Evolutionary conservation across 2,329 filamentous ascomycete genomes (phyloP), one percentile per base, ranked within the genome.

Genomic region (Hymenoscyphus fructigenus): DNA sequence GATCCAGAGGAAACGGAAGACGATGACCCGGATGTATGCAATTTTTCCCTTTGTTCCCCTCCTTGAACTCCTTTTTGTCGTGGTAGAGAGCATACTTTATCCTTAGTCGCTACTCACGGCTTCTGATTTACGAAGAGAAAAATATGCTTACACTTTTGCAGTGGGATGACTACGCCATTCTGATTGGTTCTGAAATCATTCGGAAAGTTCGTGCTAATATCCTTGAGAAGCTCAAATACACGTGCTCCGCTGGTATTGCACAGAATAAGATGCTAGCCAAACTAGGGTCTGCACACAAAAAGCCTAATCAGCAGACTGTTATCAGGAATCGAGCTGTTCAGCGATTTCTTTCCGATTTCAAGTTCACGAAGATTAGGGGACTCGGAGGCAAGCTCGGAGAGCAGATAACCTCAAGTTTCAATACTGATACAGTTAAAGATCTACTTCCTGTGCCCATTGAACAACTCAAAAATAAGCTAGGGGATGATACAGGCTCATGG

Each of bases 211-310:
- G 95, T 60, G 81, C 82, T 26, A 81, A 85, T 60, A 84, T 99
- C 64, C 87, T 84, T 69, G 83, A 90, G 57, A 83, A 84, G 68
- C 80, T 98, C 61, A 85, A 88, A 62, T 99, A 97, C 76, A 98
- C 94, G 3, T 97, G 93, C 78, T 97, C 94, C 6, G 94, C 88
- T 0, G 95, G 95, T 6, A 82, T 99, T 68, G 91, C 93, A 34
- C 86, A 85, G 69, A 99, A 97, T 81, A 99, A 98, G 79, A 92
- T 97, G 85, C 82, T 99, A 66, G 92, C 93, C 67, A 99, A 99
- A 79, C 81, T 99, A 64, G 95, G 94, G 34, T 96, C 92, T 28
- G 92, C 86, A 6, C 88, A 93, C 79, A 93, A 92, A 79, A 99
- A 99, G 77, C 95, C 95, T 38, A 95, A 97, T 74, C 87, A 90